A percentile compares a stretch with the other conserved stretches of the same genome.
Evolutionary conservation across 257 asterid genomes (phyloP).

Genomic region (Mentha longifolia): DNA sequence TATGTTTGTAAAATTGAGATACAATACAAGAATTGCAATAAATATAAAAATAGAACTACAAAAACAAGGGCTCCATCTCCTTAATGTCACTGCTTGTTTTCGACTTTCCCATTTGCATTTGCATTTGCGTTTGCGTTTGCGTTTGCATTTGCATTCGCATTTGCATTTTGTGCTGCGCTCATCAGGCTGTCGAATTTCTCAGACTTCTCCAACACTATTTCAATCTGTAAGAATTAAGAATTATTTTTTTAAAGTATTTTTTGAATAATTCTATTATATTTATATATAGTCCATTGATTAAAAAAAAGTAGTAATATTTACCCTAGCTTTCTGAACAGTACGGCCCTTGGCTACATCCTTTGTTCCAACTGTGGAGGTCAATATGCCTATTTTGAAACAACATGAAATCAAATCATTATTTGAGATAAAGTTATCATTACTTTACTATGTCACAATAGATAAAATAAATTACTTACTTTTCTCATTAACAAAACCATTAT

Average conservation of each 20-base stretch:
- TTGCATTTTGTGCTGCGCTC: slow-evolving; percentile 45
- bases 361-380: slow-evolving; percentile 86
- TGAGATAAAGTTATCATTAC: no score
- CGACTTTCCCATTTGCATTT: slow-evolving; percentile 32
- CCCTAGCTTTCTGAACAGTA: slow-evolving; percentile 86
- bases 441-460: neutral
- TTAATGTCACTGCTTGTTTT: slow-evolving; percentile 24
- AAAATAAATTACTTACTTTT: slow-evolving; percentile 57
- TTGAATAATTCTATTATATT: no score
- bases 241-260: no score
- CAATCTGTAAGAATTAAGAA: slow-evolving; percentile 46
- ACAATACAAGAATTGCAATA: slow-evolving; percentile 36
- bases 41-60: slow-evolving; percentile 22
- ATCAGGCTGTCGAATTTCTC: slow-evolving; percentile 78
- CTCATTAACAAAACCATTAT: slow-evolving; percentile 80
- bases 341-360: slow-evolving; percentile 84
- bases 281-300: no score
- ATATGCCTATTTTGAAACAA: slow-evolving; percentile 50
- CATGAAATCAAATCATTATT: neutral
- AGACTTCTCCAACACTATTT: slow-evolving; percentile 77
- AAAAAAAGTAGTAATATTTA: slow-evolving; percentile 27
- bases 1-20: slow-evolving; percentile 34
- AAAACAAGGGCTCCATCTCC: slow-evolving; percentile 1
- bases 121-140: neutral
- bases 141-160: slow-evolving; percentile 16